These are phyloP conservation scores for Brassica nigra DNA, from an alignment of 345 rosid species.

Conservation along the genomic window DNA sequence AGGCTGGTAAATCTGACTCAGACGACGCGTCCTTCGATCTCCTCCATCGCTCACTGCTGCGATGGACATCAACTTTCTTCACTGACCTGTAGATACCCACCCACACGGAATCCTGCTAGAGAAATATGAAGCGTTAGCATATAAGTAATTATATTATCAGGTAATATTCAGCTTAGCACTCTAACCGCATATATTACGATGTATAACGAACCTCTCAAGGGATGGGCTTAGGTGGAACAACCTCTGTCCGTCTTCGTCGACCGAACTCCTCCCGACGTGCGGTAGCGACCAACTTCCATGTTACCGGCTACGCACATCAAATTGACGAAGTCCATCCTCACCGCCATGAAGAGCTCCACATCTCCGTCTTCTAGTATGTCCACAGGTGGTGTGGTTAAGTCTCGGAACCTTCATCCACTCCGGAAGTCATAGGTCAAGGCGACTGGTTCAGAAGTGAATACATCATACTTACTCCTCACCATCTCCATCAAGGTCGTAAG, in stretches of 20 bases:
- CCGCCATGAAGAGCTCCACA: too few species aligned
- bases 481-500: background rate
- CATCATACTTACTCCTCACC: background rate
- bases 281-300: background rate
- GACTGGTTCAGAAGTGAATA: too few species aligned
- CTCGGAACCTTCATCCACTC: too few species aligned
- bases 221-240: background rate
- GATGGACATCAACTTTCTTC: background rate
- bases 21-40: background rate
- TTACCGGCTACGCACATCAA: background rate
- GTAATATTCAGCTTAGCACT: background rate
- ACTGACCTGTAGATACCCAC: background rate
- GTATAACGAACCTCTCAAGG: background rate
- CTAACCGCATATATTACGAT: too few species aligned
- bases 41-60: background rate
- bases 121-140: too few species aligned
- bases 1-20: too few species aligned
- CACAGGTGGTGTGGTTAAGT: background rate
- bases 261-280: background rate
- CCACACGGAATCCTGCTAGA: background rate
- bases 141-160: background rate
- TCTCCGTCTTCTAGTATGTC: background rate
- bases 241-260: background rate
- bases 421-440: too few species aligned
- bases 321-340: background rate